Evolutionary conservation across 441 rosid species (phyloP).

Genomic region (Gossypium aridum): DNA sequence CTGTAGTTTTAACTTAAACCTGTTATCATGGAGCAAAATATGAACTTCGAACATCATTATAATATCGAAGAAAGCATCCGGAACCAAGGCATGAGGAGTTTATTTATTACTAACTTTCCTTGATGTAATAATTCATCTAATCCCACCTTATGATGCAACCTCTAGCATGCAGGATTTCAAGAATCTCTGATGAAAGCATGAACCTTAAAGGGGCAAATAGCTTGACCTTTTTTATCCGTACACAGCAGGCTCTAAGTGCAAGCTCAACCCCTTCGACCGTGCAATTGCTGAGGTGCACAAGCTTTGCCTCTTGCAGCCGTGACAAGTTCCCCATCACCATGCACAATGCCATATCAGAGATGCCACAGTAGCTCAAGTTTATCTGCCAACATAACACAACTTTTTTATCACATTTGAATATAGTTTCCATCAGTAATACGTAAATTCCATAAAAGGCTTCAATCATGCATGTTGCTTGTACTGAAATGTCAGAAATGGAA

Average conservation of each 20-base stretch:
- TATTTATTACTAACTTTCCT: not conserved
- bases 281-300: slow-evolving; percentile 60
- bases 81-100: not conserved
- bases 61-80: not conserved
- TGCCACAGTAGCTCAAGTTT: slow-evolving; percentile 61
- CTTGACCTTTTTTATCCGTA: slow-evolving; percentile 76
- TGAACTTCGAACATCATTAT: not conserved
- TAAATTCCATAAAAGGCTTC: not conserved
- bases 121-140: slow-evolving; percentile 16
- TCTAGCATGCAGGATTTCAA: slow-evolving; percentile 53
- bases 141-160: slow-evolving; percentile 88
- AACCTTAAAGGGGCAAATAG: slow-evolving; percentile 55
- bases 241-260: slow-evolving; percentile 58
- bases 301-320: slow-evolving; percentile 77
- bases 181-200: slow-evolving; percentile 60
- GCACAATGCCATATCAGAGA: slow-evolving; percentile 47
- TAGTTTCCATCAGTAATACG: not conserved
- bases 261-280: slow-evolving; percentile 71
- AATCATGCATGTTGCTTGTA: not conserved
- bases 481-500: not conserved
- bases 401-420: not conserved
- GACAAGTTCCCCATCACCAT: slow-evolving; percentile 72
- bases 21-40: not conserved
- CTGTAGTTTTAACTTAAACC: not conserved
- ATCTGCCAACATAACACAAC: slow-evolving; percentile 48